Evolutionary conservation across 495 filamentous ascomycete genomes (phyloP), one percentile per base, ranked within the genome.

Genomic region (Annulohypoxylon stygium): DNA sequence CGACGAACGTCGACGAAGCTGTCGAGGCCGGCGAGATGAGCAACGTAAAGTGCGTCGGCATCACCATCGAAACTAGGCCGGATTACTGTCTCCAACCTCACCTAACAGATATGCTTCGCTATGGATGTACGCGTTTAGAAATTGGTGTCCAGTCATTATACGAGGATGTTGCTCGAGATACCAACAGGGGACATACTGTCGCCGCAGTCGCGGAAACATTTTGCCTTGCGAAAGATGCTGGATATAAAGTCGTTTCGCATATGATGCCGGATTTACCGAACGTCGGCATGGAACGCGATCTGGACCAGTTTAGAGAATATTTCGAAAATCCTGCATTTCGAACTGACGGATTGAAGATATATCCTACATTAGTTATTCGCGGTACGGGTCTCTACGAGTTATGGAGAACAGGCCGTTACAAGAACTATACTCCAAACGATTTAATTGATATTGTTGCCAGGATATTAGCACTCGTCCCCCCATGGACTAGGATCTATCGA

Each of bases 201-300:
- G 92, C 93, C 34, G 90, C 97, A 0, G 96, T 98, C 3, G 93
- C 92, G 12, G 93, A 99, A 80, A 98, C 95, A 0, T 99, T 99
- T 81, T 93, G 90, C 75, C 86, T 97, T 16, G 90, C 97, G 63
- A 99, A 99, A 81, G 96, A 99, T 81, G 93, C 97, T 26, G 96
- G 96, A 14, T 99, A 97, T 87, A 99, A 99, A 81, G 95, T 99
- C 6, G 96, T 99, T 73, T 94, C 91, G 69, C 96, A 99, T 81
- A 99, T 99, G 96, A 99, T 99, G 96, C 96, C 96, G 12, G 96
- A 99, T 78, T 85, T 99, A 30, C 96, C 96, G 11, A 99, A 99
- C 76, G 96, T 99, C 4, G 96, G 96, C 64, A 97, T 98, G 92
- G 97, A 98, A 82, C 91, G 96, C 69, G 96, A 99, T 78, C 84